Percentiles rank a stretch among this genome's conserved stretches.
phyloP scores from a whole-genome alignment of 2,329 filamentous ascomycete genomes.

The Alternaria metachromatica region DNA sequence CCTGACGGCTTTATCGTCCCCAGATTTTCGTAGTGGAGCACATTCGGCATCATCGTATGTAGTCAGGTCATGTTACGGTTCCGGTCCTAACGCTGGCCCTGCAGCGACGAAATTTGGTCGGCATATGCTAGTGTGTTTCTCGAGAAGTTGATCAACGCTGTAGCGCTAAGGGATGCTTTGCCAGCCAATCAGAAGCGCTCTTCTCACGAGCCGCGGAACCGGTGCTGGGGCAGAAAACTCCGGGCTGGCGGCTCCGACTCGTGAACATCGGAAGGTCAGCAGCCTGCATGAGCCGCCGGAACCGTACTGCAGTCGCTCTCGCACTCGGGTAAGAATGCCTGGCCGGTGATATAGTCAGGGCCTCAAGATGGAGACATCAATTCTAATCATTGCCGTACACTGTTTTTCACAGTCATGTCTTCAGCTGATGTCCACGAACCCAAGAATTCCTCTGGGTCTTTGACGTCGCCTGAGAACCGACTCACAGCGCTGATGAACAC shows the following conservation, averaged over 20 bases:
- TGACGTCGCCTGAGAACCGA: not conserved
- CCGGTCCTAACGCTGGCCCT: not conserved
- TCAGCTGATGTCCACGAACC: not conserved
- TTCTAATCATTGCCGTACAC: not conserved
- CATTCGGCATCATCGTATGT: slow-evolving; percentile 35
- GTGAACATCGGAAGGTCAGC: not conserved
- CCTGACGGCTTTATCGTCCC: slow-evolving; percentile 66
- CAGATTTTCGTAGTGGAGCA: slow-evolving; percentile 75
- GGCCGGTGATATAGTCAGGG: not conserved
- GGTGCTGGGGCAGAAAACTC: not conserved
- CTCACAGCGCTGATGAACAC: not conserved
- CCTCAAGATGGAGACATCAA: not conserved
- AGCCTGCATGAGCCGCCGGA: slow-evolving; percentile 4
- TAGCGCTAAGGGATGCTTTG: not conserved
- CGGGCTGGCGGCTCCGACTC: not conserved
- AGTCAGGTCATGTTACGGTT: slow-evolving; percentile 8
- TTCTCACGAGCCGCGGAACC: not conserved
- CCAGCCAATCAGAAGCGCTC: not conserved
- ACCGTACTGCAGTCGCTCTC: not conserved
- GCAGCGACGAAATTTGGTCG: not conserved
- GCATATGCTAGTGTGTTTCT: not conserved
- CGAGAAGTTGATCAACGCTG: not conserved
- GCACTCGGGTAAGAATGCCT: not conserved
- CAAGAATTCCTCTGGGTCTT: not conserved
- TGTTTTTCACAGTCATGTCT: not conserved